Percentiles rank a stretch among this genome's conserved stretches.
Evolutionary conservation across 1,284 basidiomycete species (phyloP).

Genomic region (Leccinum pachyderme): DNA sequence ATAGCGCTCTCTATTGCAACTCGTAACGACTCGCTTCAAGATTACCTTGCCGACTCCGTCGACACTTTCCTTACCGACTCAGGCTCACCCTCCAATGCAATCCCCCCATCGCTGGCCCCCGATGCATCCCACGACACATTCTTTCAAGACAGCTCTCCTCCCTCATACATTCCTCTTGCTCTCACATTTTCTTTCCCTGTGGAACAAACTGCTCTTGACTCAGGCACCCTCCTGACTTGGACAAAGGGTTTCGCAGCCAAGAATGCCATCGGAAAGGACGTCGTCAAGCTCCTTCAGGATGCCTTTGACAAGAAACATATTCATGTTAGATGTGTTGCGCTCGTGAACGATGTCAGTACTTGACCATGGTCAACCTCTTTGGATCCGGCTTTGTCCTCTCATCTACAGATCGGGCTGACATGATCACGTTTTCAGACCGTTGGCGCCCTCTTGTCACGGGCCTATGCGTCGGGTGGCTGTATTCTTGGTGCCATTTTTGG

Average conservation of each 20-base stretch:
- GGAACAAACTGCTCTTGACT: conserved; percentile 90
- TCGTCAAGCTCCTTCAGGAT: conserved; percentile 90
- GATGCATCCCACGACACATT: conserved; percentile 21
- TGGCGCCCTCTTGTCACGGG: conserved; percentile 88
- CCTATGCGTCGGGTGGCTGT: conserved; percentile 89
- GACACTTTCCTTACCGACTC: conserved; percentile 87
- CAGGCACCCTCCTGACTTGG: conserved; percentile 91
- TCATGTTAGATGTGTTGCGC: conserved; percentile 89
- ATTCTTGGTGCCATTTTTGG: conserved; percentile 94
- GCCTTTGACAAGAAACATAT: conserved; percentile 93
- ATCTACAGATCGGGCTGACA: conserved; percentile 2
- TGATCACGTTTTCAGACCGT: conserved; percentile 65
- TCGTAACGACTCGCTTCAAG: conserved; percentile 38
- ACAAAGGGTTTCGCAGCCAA: conserved; percentile 95
- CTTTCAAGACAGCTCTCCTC: conserved; percentile 37
- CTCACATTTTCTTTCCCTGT: conserved; percentile 98
- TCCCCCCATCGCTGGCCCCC: conserved; percentile 40
- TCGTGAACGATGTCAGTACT: conserved; percentile 89
- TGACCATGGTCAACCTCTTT: not conserved
- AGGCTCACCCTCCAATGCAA: conserved; percentile 41
- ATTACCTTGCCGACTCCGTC: conserved; percentile 96
- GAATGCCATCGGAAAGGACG: conserved; percentile 90
- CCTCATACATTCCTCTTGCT: conserved; percentile 72
- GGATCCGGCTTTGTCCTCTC: not conserved
- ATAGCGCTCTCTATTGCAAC: conserved; percentile 2